Evolutionary conservation across 2,329 filamentous ascomycete species (phyloP).

Genomic region (Ascochyta fabae): DNA sequence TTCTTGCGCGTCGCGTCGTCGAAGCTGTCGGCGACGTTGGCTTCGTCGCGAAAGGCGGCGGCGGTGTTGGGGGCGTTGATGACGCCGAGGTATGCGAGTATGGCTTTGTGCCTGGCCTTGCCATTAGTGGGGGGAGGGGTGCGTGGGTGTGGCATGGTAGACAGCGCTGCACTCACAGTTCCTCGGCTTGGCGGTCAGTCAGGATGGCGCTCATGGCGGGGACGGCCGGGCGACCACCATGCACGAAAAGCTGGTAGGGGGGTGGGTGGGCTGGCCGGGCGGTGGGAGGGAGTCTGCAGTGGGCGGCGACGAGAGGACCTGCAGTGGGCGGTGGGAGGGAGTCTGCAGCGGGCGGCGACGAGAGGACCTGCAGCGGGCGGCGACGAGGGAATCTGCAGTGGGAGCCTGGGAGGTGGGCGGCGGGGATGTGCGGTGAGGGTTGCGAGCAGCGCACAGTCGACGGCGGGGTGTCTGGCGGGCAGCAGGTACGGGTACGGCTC

Average conservation of each 20-base stretch:
- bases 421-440: constrained; percentile 34
- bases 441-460: constrained; percentile 5
- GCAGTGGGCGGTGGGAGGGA: too few relatives aligned
- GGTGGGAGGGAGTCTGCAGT: too few relatives aligned
- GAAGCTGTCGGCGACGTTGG: constrained; percentile 74
- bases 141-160: constrained; percentile 3
- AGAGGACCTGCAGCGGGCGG: not conserved
- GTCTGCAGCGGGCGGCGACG: too few relatives aligned
- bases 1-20: constrained; percentile 87
- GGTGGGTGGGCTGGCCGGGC: constrained; percentile 6
- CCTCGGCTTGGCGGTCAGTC: constrained; percentile 82
- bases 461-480: constrained; percentile 8
- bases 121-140: constrained; percentile 13
- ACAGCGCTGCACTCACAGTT: constrained; percentile 70
- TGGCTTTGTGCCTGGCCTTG: constrained; percentile 79
- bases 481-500: not conserved
- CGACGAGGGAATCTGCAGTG: constrained; percentile 23
- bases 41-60: constrained; percentile 75
- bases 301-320: too few relatives aligned
- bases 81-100: constrained; percentile 84
- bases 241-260: constrained; percentile 21
- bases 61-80: constrained; percentile 74
- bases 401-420: constrained; percentile 4
- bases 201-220: constrained; percentile 74
- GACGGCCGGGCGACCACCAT: constrained; percentile 40